Percentiles rank a stretch among this genome's conserved stretches.
These are phyloP conservation scores for Tripterygium wilfordii DNA, from an alignment of 177 flowering plant species.

Conservation along the genomic window DNA sequence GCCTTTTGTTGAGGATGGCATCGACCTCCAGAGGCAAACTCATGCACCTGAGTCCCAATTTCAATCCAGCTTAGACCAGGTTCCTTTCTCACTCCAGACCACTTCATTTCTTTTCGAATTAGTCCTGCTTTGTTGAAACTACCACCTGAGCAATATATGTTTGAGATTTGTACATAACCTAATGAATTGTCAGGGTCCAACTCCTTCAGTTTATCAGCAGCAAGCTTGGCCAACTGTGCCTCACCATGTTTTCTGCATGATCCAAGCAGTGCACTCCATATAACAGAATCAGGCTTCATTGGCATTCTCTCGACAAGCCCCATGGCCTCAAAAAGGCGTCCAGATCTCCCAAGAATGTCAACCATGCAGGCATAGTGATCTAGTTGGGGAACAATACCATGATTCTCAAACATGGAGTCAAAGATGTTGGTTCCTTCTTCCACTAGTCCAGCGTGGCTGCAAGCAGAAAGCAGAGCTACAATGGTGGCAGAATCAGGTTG, in stretches of 20 bases:
- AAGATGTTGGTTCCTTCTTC: conserved; percentile 53
- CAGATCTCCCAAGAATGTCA: conserved; percentile 68
- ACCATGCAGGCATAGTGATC: conserved; percentile 82
- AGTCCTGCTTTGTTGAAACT: conserved; percentile 39
- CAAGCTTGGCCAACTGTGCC: conserved; percentile 39
- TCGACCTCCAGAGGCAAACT: conserved; percentile 75
- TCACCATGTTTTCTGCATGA: conserved; percentile 70
- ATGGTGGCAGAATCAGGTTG: conserved; percentile 65
- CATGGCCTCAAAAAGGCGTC: conserved; percentile 47
- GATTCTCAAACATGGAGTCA: conserved; percentile 33
- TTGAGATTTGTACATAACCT: conserved; percentile 64
- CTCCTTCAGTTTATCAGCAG: conserved; percentile 46
- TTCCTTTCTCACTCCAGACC: conserved; percentile 50
- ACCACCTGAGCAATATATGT: conserved; percentile 50
- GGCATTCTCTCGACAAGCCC: conserved; percentile 54
- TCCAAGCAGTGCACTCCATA: conserved; percentile 74
- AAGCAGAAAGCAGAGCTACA: conserved; percentile 68
- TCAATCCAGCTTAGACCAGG: conserved; percentile 89
- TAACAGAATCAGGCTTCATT: conserved; percentile 59
- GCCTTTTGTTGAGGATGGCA: conserved; percentile 34
- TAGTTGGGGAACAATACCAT: conserved; percentile 47
- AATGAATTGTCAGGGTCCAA: conserved; percentile 56
- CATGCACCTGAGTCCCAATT: conserved; percentile 51
- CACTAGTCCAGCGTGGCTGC: conserved; percentile 72
- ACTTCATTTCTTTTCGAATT: conserved; percentile 56